Conservation (phyloP, 106 monocot species). For the Iris macrosiphon region DNA sequence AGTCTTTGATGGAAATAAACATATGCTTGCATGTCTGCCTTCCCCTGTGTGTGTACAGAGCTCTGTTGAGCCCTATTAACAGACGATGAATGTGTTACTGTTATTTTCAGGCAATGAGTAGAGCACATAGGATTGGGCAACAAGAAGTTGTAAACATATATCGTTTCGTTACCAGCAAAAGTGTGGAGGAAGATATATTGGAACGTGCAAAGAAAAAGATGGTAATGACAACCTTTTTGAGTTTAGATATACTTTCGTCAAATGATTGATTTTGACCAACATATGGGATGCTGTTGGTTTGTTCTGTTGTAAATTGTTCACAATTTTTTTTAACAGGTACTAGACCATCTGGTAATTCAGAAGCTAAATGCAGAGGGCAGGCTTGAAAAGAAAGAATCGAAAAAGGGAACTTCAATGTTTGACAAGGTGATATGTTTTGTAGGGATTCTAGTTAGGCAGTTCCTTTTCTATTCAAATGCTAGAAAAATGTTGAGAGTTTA, state of each 20-base stretch:
- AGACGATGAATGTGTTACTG: neutral
- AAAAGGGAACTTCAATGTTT: constrained; percentile 91
- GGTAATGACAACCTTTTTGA: constrained; percentile 32
- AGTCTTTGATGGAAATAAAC: too few relatives aligned
- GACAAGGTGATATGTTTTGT: constrained; percentile 59
- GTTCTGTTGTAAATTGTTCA: too few relatives aligned
- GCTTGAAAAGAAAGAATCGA: constrained; percentile 95
- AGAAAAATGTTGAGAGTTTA: too few relatives aligned
- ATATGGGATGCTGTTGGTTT: neutral
- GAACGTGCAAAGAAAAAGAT: constrained; percentile 99
- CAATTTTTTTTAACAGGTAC: constrained; percentile 50
- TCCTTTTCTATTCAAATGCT: too few relatives aligned
- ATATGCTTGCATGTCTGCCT: neutral
- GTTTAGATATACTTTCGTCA: neutral
- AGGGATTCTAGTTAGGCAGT: too few relatives aligned
- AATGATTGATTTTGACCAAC: neutral
- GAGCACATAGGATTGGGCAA: constrained; percentile 96
- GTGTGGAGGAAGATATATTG: constrained; percentile 98
- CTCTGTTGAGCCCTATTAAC: too few relatives aligned
- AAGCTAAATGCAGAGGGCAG: constrained; percentile 98
- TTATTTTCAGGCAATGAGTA: constrained; percentile 84
- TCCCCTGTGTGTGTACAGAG: neutral
- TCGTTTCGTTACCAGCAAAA: constrained; percentile 95
- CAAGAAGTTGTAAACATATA: constrained; percentile 99
- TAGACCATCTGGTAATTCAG: constrained; percentile 98